Evolutionary conservation across 1,139 yeast species (phyloP), one percentile per base, ranked within the genome.

Genomic region (Eremothecium coryli): DNA sequence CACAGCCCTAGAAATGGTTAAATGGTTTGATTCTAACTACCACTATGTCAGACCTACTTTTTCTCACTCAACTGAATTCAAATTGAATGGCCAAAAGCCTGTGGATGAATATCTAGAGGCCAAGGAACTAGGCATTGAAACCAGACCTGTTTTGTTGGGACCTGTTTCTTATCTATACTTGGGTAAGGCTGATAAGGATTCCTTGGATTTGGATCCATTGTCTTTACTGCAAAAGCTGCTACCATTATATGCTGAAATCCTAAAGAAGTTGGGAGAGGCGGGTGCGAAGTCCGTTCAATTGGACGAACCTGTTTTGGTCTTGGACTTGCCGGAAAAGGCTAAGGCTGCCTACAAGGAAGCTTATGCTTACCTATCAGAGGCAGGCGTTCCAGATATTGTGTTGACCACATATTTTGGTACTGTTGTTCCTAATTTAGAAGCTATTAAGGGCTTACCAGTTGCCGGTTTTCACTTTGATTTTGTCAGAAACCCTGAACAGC

Each of bases 1-100:
- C 44, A 90, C 97, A 49, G 98, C 98, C 55, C 76, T 85, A 66
- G 98, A 90, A 76, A 90, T 90, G 98, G 98, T 90, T 56, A 90
- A 90, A 74, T 90, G 98, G 98, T 90, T 90, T 55, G 98, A 90
- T 68, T 82, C 97, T 47, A 90, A 90, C 84, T 90, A 90, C 82
- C 98, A 90, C 69, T 93, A 90, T 65, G 97, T 90, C 59, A 85
- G 98, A 76, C 98, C 98, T 67, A 93, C 98, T 53, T 85, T 90
- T 71, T 84, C 95, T 40, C 80, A 86, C 75, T 75, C 86, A 51
- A 90, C 97, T 48, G 78, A 80, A 56, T 93, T 90, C 82, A 88
- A 90, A 74, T 82, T 90, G 65, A 85, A 80, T 67, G 94, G 95
- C 60, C 70, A 79, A 58, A 90, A 90, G 76, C 97, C 98, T 60